Evolutionary conservation across 148 eudicot genomes (phyloP).

Genomic region (Limonium bicolor): DNA sequence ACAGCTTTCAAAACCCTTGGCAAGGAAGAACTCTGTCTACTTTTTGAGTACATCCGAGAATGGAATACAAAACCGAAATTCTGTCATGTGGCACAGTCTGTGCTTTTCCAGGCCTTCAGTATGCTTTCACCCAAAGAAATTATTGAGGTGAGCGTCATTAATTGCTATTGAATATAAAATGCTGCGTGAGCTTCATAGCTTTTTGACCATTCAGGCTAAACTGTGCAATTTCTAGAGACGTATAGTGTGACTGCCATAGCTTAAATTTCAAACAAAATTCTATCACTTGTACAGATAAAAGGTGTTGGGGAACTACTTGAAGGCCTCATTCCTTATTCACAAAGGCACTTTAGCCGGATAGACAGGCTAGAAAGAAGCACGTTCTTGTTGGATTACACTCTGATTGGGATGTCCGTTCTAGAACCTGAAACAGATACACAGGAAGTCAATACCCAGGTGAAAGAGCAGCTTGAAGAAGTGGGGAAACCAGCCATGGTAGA

Average conservation of each 20-base stretch:
- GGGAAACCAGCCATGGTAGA: no score
- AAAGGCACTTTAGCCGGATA: constrained; percentile 83
- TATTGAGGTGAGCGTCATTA: constrained; percentile 48
- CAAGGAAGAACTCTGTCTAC: constrained; percentile 53
- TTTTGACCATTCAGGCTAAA: background rate
- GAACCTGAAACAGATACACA: constrained; percentile 40
- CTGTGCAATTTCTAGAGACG: no score
- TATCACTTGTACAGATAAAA: constrained; percentile 31
- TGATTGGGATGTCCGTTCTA: constrained; percentile 80
- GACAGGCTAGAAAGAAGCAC: constrained; percentile 89
- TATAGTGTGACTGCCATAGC: no score
- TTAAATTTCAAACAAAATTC: no score
- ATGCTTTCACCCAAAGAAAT: constrained; percentile 72
- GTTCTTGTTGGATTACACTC: constrained; percentile 69
- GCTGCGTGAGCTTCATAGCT: background rate
- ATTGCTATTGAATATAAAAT: background rate
- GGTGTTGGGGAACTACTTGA: constrained; percentile 86
- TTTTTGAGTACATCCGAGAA: constrained; percentile 82
- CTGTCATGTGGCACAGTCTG: constrained; percentile 80
- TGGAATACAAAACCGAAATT: constrained; percentile 97
- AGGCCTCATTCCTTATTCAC: constrained; percentile 84
- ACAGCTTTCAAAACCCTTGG: constrained; percentile 47
- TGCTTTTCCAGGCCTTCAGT: constrained; percentile 64
- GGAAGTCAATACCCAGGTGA: no score
- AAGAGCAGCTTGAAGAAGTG: no score